A percentile compares a stretch with the other conserved stretches of the same genome.
Evolutionary conservation across 192 early-diverging fungal genomes (phyloP).

Genomic region (Coemansia interrupta): DNA sequence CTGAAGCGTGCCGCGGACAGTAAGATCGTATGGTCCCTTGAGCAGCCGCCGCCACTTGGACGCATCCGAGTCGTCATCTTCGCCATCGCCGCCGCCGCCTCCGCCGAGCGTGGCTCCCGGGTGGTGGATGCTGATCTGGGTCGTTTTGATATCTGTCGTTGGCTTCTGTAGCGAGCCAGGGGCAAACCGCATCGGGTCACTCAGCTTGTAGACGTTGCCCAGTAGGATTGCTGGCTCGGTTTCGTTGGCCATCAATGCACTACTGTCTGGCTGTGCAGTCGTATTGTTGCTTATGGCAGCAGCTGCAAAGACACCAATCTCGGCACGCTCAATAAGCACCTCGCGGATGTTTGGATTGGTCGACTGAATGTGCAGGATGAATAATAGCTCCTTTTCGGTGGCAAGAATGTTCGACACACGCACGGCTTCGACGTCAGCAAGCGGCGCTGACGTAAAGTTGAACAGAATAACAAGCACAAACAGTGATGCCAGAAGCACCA

Average conservation of each 20-base stretch:
- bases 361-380: conserved; percentile 59
- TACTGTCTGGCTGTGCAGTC: background rate
- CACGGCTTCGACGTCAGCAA: conserved; percentile 49
- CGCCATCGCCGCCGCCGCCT: conserved; percentile 20
- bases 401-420: conserved; percentile 59
- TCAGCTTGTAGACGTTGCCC: conserved; percentile 47
- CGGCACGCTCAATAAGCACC: conserved; percentile 55
- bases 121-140: conserved; percentile 50
- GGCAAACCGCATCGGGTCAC: conserved; percentile 49
- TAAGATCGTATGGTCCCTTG: conserved; percentile 52
- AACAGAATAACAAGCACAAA: conserved; percentile 45
- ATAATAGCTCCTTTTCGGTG: conserved; percentile 66
- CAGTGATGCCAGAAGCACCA: conserved; percentile 27
- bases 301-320: conserved; percentile 65
- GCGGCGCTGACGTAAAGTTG: conserved; percentile 50
- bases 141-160: conserved; percentile 34
- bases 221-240: conserved; percentile 46
- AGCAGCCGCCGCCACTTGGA: conserved; percentile 41
- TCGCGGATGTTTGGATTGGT: conserved; percentile 60
- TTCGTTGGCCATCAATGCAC: conserved; percentile 23
- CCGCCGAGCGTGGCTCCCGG: conserved; percentile 29
- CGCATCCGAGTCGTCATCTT: conserved; percentile 37
- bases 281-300: conserved; percentile 33
- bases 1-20: conserved; percentile 53
- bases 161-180: conserved; percentile 30